phyloP scores from a whole-genome alignment of 257 asterid genomes.

The Ehretia macrophylla region DNA sequence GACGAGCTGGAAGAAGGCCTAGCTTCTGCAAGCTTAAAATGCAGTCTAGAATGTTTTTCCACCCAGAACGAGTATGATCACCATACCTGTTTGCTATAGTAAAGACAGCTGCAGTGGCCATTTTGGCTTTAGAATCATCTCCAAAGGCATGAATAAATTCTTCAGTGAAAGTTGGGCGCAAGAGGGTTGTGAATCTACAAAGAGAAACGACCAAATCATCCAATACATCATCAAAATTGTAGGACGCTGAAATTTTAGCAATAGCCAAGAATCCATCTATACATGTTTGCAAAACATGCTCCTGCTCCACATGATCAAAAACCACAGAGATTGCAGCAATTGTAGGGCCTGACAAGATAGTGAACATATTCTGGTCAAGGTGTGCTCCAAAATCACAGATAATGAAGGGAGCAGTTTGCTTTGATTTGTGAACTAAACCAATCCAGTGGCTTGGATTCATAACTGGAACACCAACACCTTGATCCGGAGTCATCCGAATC shows the following conservation, averaged over 20 bases:
- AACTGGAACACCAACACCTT: constrained; percentile 43
- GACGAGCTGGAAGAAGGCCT: constrained; percentile 88
- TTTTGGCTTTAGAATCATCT: constrained; percentile 70
- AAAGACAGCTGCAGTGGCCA: constrained; percentile 82
- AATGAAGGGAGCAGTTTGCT: constrained; percentile 59
- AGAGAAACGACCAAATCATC: constrained; percentile 87
- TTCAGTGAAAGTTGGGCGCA: constrained; percentile 54
- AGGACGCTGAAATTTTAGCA: constrained; percentile 70
- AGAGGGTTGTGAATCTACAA: constrained; percentile 75
- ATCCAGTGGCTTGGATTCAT: constrained; percentile 82
- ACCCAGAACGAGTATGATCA: constrained; percentile 74
- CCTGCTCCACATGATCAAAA: constrained; percentile 80
- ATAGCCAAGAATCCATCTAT: constrained; percentile 79
- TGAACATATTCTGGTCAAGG: constrained; percentile 79
- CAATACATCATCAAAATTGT: constrained; percentile 59
- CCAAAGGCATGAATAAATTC: constrained; percentile 64
- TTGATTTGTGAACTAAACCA: constrained; percentile 71
- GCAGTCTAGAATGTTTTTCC: constrained; percentile 92
- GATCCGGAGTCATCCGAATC: constrained; percentile 79
- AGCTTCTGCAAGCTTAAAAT: constrained; percentile 75
- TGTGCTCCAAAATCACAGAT: constrained; percentile 50
- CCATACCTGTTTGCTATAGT: constrained; percentile 79
- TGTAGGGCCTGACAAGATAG: constrained; percentile 74
- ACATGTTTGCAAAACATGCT: constrained; percentile 58
- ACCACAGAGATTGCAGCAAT: constrained; percentile 90